phyloP scores from a whole-genome alignment of 2,329 filamentous ascomycete species.

The Trematosphaeria pertusa region DNA sequence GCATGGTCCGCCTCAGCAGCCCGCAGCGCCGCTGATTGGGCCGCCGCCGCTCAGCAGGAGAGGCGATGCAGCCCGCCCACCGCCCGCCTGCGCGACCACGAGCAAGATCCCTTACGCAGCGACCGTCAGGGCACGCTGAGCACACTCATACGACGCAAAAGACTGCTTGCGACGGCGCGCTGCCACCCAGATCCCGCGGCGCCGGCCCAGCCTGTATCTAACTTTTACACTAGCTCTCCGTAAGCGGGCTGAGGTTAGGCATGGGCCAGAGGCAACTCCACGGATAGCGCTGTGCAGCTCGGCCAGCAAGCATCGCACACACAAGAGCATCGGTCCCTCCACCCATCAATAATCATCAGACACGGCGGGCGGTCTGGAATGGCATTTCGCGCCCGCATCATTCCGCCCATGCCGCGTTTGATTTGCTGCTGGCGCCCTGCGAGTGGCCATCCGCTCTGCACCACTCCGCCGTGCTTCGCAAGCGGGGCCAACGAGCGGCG shows the following conservation, averaged over 20 bases:
- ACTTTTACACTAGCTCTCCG: conserved; percentile 16
- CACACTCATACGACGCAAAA: conserved; percentile 2
- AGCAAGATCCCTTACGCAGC: neutral
- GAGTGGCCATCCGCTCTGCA: conserved; percentile 13
- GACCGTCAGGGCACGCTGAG: neutral
- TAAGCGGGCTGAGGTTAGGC: conserved; percentile 33
- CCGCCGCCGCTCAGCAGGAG: neutral
- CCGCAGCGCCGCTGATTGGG: conserved; percentile 5
- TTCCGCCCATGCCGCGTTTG: conserved; percentile 42
- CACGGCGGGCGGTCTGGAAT: conserved; percentile 34
- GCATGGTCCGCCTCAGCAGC: conserved; percentile 7
- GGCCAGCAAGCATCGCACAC: too few relatives aligned
- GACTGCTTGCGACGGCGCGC: conserved; percentile 20
- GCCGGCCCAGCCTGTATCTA: conserved; percentile 16
- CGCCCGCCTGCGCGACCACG: neutral
- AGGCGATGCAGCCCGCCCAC: neutral
- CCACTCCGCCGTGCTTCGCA: conserved; percentile 7
- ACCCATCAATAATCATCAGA: conserved; percentile 29
- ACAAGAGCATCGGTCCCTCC: conserved; percentile 21
- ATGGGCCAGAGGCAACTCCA: conserved; percentile 11
- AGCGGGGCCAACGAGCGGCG: conserved; percentile 12
- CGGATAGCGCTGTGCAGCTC: conserved; percentile 29
- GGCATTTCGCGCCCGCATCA: conserved; percentile 30
- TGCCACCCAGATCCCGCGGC: conserved; percentile 22
- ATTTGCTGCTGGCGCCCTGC: conserved; percentile 20